Evolutionary conservation across 2,329 filamentous ascomycete species (phyloP).

Genomic region (Geosmithia putterillii): DNA sequence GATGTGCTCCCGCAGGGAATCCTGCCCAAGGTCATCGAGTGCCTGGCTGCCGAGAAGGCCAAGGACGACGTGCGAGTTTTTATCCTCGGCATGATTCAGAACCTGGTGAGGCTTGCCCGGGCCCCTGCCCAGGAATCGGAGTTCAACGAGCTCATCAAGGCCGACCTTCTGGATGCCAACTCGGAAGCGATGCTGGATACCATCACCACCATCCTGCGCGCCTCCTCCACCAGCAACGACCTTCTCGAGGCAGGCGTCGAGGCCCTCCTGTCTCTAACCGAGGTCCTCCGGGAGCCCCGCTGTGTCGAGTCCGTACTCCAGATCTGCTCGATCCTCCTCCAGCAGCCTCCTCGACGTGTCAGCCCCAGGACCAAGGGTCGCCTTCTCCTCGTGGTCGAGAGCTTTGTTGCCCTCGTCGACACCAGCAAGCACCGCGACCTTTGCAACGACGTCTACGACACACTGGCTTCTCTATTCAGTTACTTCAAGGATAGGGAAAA

Average conservation of each 20-base stretch:
- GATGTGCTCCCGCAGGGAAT: conserved; percentile 42
- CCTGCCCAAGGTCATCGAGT: conserved; percentile 60
- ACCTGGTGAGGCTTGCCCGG: conserved; percentile 49
- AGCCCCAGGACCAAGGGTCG: conserved; percentile 73
- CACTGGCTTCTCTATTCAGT: conserved; percentile 71
- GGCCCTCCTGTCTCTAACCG: conserved; percentile 63
- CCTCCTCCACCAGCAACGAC: conserved; percentile 50
- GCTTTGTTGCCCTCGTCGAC: conserved; percentile 58
- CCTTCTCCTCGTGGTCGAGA: conserved; percentile 67
- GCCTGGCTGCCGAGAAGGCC: conserved; percentile 57
- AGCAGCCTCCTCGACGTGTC: conserved; percentile 74
- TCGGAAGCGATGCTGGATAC: conserved; percentile 51
- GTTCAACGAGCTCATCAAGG: conserved; percentile 41
- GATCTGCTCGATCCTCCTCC: conserved; percentile 69
- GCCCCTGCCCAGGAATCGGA: conserved; percentile 42
- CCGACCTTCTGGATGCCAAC: conserved; percentile 43
- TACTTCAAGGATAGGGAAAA: conserved; percentile 79
- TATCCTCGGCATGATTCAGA: conserved; percentile 62
- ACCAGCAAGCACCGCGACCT: conserved; percentile 29
- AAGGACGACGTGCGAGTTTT: conserved; percentile 83
- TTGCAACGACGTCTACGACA: conserved; percentile 55
- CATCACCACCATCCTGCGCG: conserved; percentile 55
- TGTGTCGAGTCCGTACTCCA: conserved; percentile 69
- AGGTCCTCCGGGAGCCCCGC: conserved; percentile 52
- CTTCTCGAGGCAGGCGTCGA: conserved; percentile 70